Conservation (phyloP, 108 stramenopile species). For the Fistulifera pelliculosa region DNA sequence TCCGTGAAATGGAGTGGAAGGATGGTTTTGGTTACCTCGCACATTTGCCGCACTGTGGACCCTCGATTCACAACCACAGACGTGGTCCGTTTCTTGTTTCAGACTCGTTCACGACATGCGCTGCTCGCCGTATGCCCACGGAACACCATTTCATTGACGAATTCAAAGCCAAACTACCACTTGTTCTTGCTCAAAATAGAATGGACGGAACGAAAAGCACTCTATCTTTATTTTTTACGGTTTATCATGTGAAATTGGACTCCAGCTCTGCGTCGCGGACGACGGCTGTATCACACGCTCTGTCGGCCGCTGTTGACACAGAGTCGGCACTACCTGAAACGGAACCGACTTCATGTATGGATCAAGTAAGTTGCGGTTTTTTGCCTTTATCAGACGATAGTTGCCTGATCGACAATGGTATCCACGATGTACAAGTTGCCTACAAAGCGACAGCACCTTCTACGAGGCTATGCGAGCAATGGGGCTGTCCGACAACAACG, state of each 20-base stretch:
- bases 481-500: neutral
- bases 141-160: slow-evolving; percentile 59
- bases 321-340: slow-evolving; percentile 2
- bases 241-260: slow-evolving; percentile 21
- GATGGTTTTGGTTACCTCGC: slow-evolving; percentile 26
- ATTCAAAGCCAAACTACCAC: slow-evolving; percentile 77
- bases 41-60: slow-evolving; percentile 32
- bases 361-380: slow-evolving; percentile 63
- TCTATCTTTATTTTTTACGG: slow-evolving; percentile 45
- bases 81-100: slow-evolving; percentile 71
- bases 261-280: too few species aligned
- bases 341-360: slow-evolving; percentile 21
- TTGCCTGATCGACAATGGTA: slow-evolving; percentile 56
- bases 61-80: slow-evolving; percentile 64
- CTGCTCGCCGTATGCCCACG: slow-evolving; percentile 39
- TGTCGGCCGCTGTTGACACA: neutral
- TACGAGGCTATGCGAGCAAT: neutral
- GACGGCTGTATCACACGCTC: too few species aligned
- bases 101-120: slow-evolving; percentile 60
- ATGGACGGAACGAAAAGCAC: slow-evolving; percentile 8
- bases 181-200: slow-evolving; percentile 29
- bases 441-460: slow-evolving; percentile 20
- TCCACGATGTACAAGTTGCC: slow-evolving; percentile 56
- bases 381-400: slow-evolving; percentile 42
- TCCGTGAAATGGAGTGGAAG: slow-evolving; percentile 60